These are phyloP conservation scores for Fusarium sarcochroum DNA, from an alignment of 2,329 filamentous ascomycete species.

Conservation along the genomic window DNA sequence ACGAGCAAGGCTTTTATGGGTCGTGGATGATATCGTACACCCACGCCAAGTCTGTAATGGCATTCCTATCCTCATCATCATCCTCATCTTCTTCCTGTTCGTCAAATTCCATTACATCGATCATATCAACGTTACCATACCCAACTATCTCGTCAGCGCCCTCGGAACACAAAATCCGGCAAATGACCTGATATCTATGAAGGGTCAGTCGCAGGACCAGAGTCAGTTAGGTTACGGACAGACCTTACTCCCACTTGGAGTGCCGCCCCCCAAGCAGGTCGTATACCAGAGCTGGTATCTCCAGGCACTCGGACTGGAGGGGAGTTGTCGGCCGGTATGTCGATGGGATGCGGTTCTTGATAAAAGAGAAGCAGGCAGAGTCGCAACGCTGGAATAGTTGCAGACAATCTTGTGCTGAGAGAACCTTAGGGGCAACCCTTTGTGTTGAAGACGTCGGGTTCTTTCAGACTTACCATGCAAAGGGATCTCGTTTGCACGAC, in stretches of 20 bases:
- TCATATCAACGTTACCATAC: conserved; percentile 20
- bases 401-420: conserved; percentile 18
- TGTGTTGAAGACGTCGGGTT: not conserved
- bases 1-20: not conserved
- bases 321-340: conserved; percentile 24
- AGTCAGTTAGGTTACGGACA: not conserved
- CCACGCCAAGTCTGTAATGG: not conserved
- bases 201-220: conserved; percentile 9
- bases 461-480: conserved; percentile 26
- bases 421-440: not conserved
- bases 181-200: conserved; percentile 21
- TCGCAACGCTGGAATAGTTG: conserved; percentile 21
- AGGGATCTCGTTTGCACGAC: conserved; percentile 35
- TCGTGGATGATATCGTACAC: not conserved
- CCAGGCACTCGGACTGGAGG: conserved; percentile 20
- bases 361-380: conserved; percentile 8
- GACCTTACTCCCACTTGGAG: conserved; percentile 29
- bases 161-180: conserved; percentile 10
- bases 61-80: not conserved
- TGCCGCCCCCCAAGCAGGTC: conserved; percentile 18
- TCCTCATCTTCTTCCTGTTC: conserved; percentile 18
- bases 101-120: conserved; percentile 21
- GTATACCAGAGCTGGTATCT: conserved; percentile 30
- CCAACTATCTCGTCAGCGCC: not conserved
- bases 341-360: conserved; percentile 2